Conservation (phyloP, 441 rosid species). For the Gossypium lobatum region DNA sequence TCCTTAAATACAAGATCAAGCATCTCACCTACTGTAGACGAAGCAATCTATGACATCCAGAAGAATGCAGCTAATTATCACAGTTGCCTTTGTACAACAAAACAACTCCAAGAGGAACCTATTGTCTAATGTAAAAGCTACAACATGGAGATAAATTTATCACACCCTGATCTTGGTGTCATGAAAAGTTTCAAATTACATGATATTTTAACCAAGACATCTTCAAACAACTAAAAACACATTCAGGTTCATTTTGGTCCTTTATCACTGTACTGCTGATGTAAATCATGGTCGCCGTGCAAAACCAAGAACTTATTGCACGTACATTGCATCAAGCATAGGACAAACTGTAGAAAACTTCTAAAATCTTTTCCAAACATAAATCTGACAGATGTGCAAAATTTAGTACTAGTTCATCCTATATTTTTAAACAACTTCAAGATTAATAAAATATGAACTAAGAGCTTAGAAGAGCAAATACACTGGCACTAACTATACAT, state of each 20-base stretch:
- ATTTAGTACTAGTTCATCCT: not conserved
- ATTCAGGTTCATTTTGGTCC: conserved; percentile 2
- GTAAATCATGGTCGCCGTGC: not conserved
- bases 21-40: conserved; percentile 49
- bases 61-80: conserved; percentile 14
- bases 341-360: not conserved
- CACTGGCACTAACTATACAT: not conserved
- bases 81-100: not conserved
- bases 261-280: not conserved
- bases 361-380: not conserved
- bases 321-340: not conserved
- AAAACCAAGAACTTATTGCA: not conserved
- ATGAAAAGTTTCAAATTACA: not conserved
- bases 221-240: not conserved
- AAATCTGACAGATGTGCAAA: not conserved
- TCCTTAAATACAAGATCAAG: conserved; percentile 43
- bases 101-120: conserved; percentile 8
- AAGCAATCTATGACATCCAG: conserved; percentile 55
- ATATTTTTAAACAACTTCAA: not conserved
- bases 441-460: not conserved
- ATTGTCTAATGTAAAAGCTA: not conserved
- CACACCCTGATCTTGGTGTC: not conserved
- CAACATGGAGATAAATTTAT: not conserved
- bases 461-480: not conserved
- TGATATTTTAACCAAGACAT: conserved; percentile 1